A percentile compares a stretch with the other conserved stretches of the same genome.
Conservation (phyloP, 2,329 filamentous ascomycete genomes). For the Exserohilum turcica region DNA sequence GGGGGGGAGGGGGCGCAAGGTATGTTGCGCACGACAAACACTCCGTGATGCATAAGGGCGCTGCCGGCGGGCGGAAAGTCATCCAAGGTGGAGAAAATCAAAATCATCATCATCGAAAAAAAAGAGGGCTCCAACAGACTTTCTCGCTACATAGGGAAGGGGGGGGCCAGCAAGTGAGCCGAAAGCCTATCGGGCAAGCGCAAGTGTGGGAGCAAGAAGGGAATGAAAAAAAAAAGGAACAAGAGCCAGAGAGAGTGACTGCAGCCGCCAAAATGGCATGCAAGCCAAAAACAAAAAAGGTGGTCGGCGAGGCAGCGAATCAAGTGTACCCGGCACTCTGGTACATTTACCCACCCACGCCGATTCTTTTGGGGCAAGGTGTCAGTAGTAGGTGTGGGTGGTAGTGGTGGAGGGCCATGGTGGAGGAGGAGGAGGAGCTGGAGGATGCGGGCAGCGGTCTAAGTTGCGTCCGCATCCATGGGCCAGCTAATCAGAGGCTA, state of each 20-base stretch:
- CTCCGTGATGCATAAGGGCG: background rate
- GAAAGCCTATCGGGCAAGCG: slow-evolving; percentile 10
- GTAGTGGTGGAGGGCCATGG: too few species aligned
- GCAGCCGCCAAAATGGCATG: too few species aligned
- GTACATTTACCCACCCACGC: slow-evolving; percentile 15
- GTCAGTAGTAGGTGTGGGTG: too few species aligned
- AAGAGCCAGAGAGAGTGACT: too few species aligned
- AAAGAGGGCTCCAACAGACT: slow-evolving; percentile 6
- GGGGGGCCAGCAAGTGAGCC: slow-evolving; percentile 12
- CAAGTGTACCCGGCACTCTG: slow-evolving; percentile 18
- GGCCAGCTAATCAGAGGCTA: slow-evolving; percentile 17
- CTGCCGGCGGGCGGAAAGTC: background rate
- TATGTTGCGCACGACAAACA: background rate
- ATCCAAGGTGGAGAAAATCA: background rate
- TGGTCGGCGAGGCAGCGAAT: slow-evolving; percentile 27
- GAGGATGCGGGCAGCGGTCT: slow-evolving; percentile 14
- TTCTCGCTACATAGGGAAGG: slow-evolving; percentile 8
- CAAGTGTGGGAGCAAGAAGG: too few species aligned
- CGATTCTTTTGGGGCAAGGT: slow-evolving; percentile 11
- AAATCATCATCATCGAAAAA: too few species aligned
- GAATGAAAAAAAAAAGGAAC: too few species aligned
- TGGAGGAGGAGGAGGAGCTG: too few species aligned
- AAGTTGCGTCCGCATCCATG: slow-evolving; percentile 11
- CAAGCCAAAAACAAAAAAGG: slow-evolving; percentile 7
- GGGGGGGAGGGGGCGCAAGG: too few species aligned